Evolutionary conservation across 495 filamentous ascomycete species (phyloP).

Genomic region (Penicillium steckii): DNA sequence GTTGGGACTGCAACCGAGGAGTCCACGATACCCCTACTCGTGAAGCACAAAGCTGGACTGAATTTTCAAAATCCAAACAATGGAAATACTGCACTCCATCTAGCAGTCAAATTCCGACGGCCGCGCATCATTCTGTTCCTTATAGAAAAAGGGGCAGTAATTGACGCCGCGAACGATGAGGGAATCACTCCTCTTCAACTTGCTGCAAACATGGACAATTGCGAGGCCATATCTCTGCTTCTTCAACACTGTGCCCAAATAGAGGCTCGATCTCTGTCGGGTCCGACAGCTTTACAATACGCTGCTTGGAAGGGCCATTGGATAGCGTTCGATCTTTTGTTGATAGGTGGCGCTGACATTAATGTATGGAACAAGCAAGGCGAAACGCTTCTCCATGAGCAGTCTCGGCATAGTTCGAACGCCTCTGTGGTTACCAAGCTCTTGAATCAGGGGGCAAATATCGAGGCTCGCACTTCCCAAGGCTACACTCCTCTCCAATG

Average conservation of each 20-base stretch:
- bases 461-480: slow-evolving; percentile 31
- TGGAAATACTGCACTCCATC: slow-evolving; percentile 35
- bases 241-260: slow-evolving; percentile 24
- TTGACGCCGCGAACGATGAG: slow-evolving; percentile 22
- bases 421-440: slow-evolving; percentile 20
- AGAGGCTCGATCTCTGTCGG: slow-evolving; percentile 22
- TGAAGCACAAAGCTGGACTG: slow-evolving; percentile 24
- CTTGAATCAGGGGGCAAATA: slow-evolving; percentile 30
- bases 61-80: slow-evolving; percentile 25
- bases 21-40: slow-evolving; percentile 27
- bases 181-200: slow-evolving; percentile 34
- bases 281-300: slow-evolving; percentile 28
- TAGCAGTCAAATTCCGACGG: slow-evolving; percentile 23
- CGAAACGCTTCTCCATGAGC: slow-evolving; percentile 29
- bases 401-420: slow-evolving; percentile 11
- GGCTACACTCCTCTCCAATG: slow-evolving; percentile 34
- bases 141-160: slow-evolving; percentile 26
- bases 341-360: slow-evolving; percentile 34
- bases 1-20: slow-evolving; percentile 31
- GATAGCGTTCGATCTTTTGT: slow-evolving; percentile 32
- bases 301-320: slow-evolving; percentile 26
- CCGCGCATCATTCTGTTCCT: slow-evolving; percentile 32
- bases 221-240: slow-evolving; percentile 29
- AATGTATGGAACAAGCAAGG: slow-evolving; percentile 31
- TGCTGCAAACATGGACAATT: slow-evolving; percentile 29